phyloP scores from a whole-genome alignment of 345 rosid species.

The Trapa incisa region DNA sequence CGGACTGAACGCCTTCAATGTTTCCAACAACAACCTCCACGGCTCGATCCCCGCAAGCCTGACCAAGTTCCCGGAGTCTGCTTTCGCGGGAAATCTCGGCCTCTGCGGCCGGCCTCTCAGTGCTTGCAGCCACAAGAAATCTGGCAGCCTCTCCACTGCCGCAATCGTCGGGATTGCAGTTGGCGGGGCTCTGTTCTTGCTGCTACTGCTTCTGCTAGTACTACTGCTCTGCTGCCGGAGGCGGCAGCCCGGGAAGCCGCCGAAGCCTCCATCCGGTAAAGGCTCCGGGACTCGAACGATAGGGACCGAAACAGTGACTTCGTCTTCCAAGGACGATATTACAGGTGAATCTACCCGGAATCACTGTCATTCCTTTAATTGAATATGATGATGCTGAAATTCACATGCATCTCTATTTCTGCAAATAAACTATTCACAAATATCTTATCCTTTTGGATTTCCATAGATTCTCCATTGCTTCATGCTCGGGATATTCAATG shows the following conservation, averaged over 20 bases:
- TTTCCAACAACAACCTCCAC: constrained; percentile 42
- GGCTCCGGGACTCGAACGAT: constrained; percentile 10
- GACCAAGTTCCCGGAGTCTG: constrained; percentile 7
- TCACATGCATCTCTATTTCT: neutral
- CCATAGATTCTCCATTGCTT: too few species aligned
- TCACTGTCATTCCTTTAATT: neutral
- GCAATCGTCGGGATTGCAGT: constrained; percentile 22
- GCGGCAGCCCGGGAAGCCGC: constrained; percentile 12
- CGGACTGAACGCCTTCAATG: constrained; percentile 17
- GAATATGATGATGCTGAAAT: neutral
- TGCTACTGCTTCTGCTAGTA: constrained; percentile 18
- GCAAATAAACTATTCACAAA: too few species aligned
- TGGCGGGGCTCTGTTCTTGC: constrained; percentile 15
- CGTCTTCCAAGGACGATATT: constrained; percentile 70
- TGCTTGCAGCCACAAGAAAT: constrained; percentile 10
- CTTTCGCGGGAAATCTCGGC: constrained; percentile 12
- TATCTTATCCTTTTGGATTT: too few species aligned
- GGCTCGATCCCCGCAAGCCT: constrained; percentile 12
- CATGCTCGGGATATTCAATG: too few species aligned
- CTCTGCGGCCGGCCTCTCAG: constrained; percentile 10
- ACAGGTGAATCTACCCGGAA: constrained; percentile 24
- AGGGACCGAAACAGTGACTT: constrained; percentile 31
- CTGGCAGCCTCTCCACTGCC: constrained; percentile 15
- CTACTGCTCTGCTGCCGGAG: constrained; percentile 13
- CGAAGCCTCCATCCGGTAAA: constrained; percentile 16